Evolutionary conservation across 192 early-diverging fungal genomes (phyloP), one percentile per base, ranked within the genome.

Genomic region (Umbelopsis sp.): DNA sequence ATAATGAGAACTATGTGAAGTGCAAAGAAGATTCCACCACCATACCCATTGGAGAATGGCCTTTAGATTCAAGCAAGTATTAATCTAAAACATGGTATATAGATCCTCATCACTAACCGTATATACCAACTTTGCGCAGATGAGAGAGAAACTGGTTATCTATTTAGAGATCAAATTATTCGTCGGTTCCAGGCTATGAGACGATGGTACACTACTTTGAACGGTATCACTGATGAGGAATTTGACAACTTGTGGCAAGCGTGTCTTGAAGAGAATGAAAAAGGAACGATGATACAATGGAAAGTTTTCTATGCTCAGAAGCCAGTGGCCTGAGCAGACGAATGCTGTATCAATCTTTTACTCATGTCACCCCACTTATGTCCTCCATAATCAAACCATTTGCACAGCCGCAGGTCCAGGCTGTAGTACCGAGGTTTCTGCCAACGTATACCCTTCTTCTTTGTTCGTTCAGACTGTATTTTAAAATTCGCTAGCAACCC

Each of bases 11-110:
- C 0, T 77, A 64, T 53, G 53, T 25, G 9, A 8, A 21, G 15
- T 64, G 71, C 45, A 35, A 67, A 50, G 8, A 49, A 8, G 23
- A 33, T 3, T 3, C 11, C 30, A 25, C 30, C 47, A 12, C 44
- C 25, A 33, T 76, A 55, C 75, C 75, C 9, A 27, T 77, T 13
- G 75, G 75, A 37, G 75, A 77, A 66, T 77, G 75, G 75, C 25
- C 71, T 11, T 12, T 45, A 15, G 64, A 37, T 3, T n/a, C 53
- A 47, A 51, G 75, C 68, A 76, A 75, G 27, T 46, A 11, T 61
- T 20, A 23, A 30, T 30, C 27, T 30, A 3, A 3, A 30, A 2
- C 1, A 30, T 30, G 27, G 3, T 30, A 30, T 30, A 30, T 3
- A 30, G 3, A 30, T 30, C 27, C 27, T 30, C 27, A 30, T 41